Base-by-base conservation (phyloP, 148 eudicot species). In the Camellia japonica region DNA sequence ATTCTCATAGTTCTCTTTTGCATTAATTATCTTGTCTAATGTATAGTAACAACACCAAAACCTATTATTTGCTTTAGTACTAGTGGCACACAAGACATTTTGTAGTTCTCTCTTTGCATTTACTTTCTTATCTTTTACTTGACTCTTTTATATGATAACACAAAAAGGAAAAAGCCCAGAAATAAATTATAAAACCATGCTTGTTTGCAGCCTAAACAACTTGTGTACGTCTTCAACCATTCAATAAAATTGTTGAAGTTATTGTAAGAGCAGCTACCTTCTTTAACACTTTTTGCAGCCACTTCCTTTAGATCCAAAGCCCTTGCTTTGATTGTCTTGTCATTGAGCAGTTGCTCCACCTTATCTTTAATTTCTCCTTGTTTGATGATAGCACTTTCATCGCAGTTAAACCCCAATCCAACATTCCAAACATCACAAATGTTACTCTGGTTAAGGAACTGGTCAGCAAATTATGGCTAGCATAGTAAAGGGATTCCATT, bases 391-490 rank as follows among this genome's bases (percentile, higher is more conserved):
- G 84, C 90, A 7, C 44, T 78, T 51, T 72, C 84, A 52, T 84
- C 81, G 71, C 9, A 55, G 20, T 78, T 73, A 18, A 86, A 70
- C 3, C 74, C 71, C n/a, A 88, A 54, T 5, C 88, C 90, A 47
- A 83, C 77, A 46, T 78, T 76, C 90, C 90, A 88, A 23, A 87
- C 64, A 65, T 85, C 91, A 52, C 83, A 80, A 47, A 89, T 81
- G 15, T 86, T 83, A 18, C 62, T 77, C 85, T 81, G 73, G 79
- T 89, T 86, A 4, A 81, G 49, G n/a, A 89, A 87, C 67, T 84
- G 82, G 78, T 88, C 88, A 2, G 74, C 85, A 56, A 83, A 83
- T 65, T 79, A 84, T 3, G 91, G 91, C 91, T 87, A 88, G 71
- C 88, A 85, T 73, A 87, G n/a, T 18, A 87, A 75, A 7, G 86